Conservation (phyloP, 768 basidiomycete species). For the Boletus rufocinnamomeus region DNA sequence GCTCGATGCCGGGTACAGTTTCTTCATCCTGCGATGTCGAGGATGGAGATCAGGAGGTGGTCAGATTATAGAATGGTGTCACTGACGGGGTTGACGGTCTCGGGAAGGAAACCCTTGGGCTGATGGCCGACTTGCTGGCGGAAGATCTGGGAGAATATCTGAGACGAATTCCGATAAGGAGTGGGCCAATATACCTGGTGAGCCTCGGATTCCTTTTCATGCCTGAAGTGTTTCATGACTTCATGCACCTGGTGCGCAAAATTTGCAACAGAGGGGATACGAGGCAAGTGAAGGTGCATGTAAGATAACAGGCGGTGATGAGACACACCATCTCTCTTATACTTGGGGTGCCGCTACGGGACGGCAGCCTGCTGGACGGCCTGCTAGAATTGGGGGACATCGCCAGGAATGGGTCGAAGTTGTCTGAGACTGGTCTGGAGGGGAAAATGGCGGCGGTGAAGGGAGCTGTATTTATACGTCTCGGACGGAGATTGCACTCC, state of each 20-base stretch:
- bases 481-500: neutral
- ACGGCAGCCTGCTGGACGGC: constrained; percentile 33
- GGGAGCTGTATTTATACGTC: constrained; percentile 21
- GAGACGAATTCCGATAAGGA: neutral
- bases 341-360: constrained; percentile 41
- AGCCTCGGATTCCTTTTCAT: constrained; percentile 86
- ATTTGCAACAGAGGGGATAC: constrained; percentile 29
- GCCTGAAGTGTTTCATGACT: constrained; percentile 63
- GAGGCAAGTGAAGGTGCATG: constrained; percentile 36
- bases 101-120: constrained; percentile 62
- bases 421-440: constrained; percentile 9
- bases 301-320: neutral
- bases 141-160: constrained; percentile 57
- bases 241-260: constrained; percentile 63
- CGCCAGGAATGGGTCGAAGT: constrained; percentile 1
- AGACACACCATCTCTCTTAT: constrained; percentile 47
- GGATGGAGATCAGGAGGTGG: constrained; percentile 5
- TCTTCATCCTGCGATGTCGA: constrained; percentile 65
- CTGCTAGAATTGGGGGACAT: constrained; percentile 32
- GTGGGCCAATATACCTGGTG: constrained; percentile 57
- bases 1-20: constrained; percentile 85
- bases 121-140: constrained; percentile 71
- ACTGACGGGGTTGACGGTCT: constrained; percentile 70
- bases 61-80: neutral
- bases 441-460: constrained; percentile 15